These are phyloP conservation scores for Xylaria sp. DNA, from an alignment of 2,329 filamentous ascomycete genomes.

Conservation along the genomic window DNA sequence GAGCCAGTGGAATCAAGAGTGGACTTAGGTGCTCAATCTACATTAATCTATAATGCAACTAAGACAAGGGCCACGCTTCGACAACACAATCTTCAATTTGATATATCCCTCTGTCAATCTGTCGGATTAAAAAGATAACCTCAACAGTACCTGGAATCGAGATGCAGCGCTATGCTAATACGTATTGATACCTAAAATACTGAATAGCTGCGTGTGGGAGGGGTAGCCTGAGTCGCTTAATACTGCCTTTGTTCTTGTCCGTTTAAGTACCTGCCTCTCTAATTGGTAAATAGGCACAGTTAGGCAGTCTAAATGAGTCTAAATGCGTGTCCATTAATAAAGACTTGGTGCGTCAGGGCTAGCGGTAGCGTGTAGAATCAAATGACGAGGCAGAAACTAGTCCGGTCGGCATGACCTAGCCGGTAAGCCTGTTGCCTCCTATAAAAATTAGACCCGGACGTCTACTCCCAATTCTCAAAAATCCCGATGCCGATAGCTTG, in stretches of 20 bases:
- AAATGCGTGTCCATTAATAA: not conserved
- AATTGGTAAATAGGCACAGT: not conserved
- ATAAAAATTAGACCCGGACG: no score
- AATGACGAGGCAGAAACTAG: conserved; percentile 6
- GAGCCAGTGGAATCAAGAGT: not conserved
- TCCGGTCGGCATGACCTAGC: conserved; percentile 24
- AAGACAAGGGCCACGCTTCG: not conserved
- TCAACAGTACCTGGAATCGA: not conserved
- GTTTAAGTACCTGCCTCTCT: not conserved
- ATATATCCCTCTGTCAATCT: not conserved
- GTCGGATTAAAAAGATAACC: not conserved
- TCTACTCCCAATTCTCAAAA: not conserved
- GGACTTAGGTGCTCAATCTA: not conserved
- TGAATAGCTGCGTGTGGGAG: not conserved
- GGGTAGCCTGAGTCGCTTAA: not conserved
- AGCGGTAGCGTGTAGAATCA: not conserved
- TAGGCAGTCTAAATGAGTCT: not conserved
- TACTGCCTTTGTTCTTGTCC: not conserved
- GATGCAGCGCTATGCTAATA: not conserved
- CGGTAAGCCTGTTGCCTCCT: not conserved
- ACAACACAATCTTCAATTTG: not conserved
- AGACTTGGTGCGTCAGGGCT: conserved; percentile 16
- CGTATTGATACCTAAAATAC: not conserved
- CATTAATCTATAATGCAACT: not conserved
- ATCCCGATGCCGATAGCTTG: conserved; percentile 1